Base-by-base conservation (phyloP, 768 basidiomycete species). In the Termitomyces eurrhizus region DNA sequence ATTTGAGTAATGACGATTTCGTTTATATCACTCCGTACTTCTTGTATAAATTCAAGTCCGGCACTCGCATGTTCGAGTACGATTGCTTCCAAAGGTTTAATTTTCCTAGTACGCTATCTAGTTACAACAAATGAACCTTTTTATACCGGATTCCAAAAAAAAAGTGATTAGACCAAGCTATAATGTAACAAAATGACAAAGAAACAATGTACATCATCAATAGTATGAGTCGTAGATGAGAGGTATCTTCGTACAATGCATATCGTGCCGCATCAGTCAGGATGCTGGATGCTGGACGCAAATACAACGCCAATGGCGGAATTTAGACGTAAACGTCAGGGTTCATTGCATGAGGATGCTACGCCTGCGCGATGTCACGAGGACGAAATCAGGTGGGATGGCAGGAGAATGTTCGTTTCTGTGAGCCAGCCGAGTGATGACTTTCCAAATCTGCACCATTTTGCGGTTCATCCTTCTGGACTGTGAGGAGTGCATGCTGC, bases 381-480 rank as follows among this genome's bases (percentile, higher is more conserved):
- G 75, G 65, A 87, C 79, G 69, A 88, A 88, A 68, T 85, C 86
- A 26, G 79, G 78, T 35, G 83, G 80, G 52, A 86, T 74, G 66
- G 81, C 68, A 3, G 87, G 85, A 6, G 78, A 75, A 45, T 83
- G 80, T 29, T 80, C 77, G 37, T 74, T 74, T 56, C 78, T 84
- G 62, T 82, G 83, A 36, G 82, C 78, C 35, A 75, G 73, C 26
- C 78, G 74, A 29, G 85, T 87, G 66, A 88, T 71, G 42, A 78
- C 72, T 67, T 89, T 89, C 87, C 87, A 89, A 11, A 80, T 75
- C 46, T 77, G 73, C 56, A 88, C 71, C 61, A 87, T 72, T 68
- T 81, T 83, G 58, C 87, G 85, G 66, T 85, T 80, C 59, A 89
- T 12, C 49, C 70, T 70, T 62, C 83, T 85, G 13, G 77, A 71